Percentiles rank a stretch among this genome's conserved stretches.
Evolutionary conservation across 441 rosid genomes (phyloP).

Genomic region (Corymbia calophylla): DNA sequence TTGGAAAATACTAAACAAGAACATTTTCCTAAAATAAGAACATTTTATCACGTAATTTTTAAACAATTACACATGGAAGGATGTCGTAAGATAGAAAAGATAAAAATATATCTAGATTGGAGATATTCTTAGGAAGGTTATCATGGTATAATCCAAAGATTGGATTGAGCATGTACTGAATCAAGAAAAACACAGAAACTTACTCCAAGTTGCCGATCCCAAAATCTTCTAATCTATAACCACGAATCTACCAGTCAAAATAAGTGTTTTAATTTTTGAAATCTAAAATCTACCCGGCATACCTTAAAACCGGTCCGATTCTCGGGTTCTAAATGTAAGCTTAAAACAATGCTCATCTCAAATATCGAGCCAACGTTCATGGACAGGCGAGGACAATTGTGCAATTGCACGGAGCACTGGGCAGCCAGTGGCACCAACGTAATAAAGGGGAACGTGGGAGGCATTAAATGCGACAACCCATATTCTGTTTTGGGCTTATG

Average conservation of each 20-base stretch:
- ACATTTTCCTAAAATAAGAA: background rate
- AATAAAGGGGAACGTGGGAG: conserved; percentile 25
- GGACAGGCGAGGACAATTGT: background rate
- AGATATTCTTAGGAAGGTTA: background rate
- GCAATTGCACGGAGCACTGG: background rate
- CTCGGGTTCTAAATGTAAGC: too few relatives aligned
- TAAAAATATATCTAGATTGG: background rate
- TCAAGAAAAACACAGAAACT: too few relatives aligned
- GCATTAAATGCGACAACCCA: background rate
- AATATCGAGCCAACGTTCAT: rapidly evolving
- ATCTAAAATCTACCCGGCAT: too few relatives aligned
- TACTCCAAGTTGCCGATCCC: too few relatives aligned
- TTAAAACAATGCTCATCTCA: too few relatives aligned
- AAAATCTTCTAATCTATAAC: too few relatives aligned
- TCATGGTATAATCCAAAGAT: background rate
- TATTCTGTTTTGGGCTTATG: conserved; percentile 5
- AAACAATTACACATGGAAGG: background rate
- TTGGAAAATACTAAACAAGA: background rate
- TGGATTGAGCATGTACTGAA: too few relatives aligned
- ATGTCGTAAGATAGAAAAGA: background rate
- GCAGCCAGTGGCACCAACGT: conserved; percentile 16
- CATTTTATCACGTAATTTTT: background rate
- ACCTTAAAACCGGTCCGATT: too few relatives aligned
- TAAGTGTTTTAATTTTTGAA: too few relatives aligned
- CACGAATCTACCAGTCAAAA: too few relatives aligned